These are phyloP conservation scores for Lactuca saligna DNA, from an alignment of 129 eudicot genomes.

Conservation along the genomic window DNA sequence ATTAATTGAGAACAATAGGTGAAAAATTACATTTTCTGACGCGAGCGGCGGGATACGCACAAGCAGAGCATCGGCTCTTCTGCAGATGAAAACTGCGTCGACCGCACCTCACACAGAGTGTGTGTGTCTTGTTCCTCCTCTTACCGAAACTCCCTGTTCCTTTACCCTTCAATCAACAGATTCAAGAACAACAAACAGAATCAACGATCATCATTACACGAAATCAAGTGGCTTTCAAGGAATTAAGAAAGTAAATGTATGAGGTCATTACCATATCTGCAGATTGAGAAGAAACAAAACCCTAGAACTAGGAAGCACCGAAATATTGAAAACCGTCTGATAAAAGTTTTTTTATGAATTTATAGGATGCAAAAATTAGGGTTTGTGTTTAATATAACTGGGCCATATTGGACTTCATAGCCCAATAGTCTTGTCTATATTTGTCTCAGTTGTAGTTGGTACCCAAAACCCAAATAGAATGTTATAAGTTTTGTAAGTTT, in stretches of 20 bases:
- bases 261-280: conserved; percentile 27
- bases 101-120: conserved; percentile 50
- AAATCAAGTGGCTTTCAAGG: background rate
- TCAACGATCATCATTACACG: background rate
- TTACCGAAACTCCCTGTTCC: conserved; percentile 57
- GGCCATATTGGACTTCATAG: conserved; percentile 12
- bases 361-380: conserved; percentile 19
- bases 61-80: conserved; percentile 54
- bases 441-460: background rate
- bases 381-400: conserved; percentile 5
- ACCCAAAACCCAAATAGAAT: background rate
- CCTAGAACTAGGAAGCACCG: conserved; percentile 5
- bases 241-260: background rate
- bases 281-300: conserved; percentile 27
- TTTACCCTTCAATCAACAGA: conserved; percentile 33
- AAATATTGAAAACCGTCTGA: conserved; percentile 4
- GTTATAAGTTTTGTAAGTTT: no score
- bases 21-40: conserved; percentile 37
- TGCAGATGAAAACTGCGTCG: conserved; percentile 47
- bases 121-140: conserved; percentile 59
- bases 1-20: background rate
- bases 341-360: background rate
- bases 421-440: background rate
- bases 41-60: conserved; percentile 57
- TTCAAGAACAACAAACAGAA: background rate